These are phyloP conservation scores for Eragrostis nindensis DNA, from an alignment of 176 grass and related monocot species.

Conservation along the genomic window DNA sequence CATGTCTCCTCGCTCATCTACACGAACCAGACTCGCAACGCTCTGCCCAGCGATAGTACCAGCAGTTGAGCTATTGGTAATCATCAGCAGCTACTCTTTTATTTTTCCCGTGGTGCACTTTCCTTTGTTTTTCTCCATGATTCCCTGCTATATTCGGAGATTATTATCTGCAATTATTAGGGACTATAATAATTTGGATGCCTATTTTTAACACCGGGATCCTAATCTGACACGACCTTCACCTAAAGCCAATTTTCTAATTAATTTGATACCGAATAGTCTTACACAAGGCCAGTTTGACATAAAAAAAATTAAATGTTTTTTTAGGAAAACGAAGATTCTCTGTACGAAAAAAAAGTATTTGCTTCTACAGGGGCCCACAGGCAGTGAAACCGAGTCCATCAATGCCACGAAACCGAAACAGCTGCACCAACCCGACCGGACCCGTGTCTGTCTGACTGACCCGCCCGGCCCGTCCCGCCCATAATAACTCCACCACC, in stretches of 20 bases:
- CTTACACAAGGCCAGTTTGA: not conserved
- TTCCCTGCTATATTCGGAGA: not conserved
- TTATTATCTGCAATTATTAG: not conserved
- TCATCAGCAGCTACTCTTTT: not conserved
- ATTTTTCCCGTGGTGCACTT: not conserved
- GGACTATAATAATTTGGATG: not conserved
- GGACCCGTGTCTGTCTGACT: not conserved
- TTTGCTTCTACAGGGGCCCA: not conserved
- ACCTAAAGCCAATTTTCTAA: not conserved
- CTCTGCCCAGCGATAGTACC: too few species aligned
- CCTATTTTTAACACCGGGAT: not conserved
- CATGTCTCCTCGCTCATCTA: not conserved
- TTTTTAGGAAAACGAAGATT: not conserved
- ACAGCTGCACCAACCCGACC: constrained; percentile 41
- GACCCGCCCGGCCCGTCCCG: not conserved
- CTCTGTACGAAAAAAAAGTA: too few species aligned
- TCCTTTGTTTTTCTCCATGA: not conserved
- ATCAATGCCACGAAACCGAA: constrained; percentile 25
- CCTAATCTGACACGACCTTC: not conserved
- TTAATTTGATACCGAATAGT: not conserved
- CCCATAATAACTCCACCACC: not conserved
- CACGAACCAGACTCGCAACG: constrained; percentile 9
- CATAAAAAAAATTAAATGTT: not conserved
- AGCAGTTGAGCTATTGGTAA: not conserved
- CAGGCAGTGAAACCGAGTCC: not conserved